Percentiles rank a stretch among this genome's conserved stretches.
Conservation (phyloP, 192 early-diverging fungal genomes). For the Backusella circina region DNA sequence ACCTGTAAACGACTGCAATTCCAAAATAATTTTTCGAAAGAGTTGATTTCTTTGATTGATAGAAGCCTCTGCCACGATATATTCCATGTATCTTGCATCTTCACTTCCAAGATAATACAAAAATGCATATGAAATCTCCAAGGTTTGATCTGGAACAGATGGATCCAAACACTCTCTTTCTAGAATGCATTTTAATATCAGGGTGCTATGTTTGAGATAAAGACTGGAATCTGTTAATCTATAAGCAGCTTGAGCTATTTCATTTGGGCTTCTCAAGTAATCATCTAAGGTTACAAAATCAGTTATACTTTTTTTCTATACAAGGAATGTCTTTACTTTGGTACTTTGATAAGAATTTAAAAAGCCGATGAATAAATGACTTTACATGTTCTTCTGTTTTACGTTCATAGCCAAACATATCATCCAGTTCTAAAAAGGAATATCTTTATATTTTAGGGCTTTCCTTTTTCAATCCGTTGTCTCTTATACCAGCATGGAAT, state of each 20-base stretch:
- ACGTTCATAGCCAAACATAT: slow-evolving; percentile 11
- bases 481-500: slow-evolving; percentile 26
- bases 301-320: background rate
- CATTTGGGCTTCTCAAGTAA: slow-evolving; percentile 35
- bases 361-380: slow-evolving; percentile 12
- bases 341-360: slow-evolving; percentile 28
- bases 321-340: slow-evolving; percentile 12
- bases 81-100: slow-evolving; percentile 38
- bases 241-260: slow-evolving; percentile 44
- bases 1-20: slow-evolving; percentile 23
- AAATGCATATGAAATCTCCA: slow-evolving; percentile 43
- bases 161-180: slow-evolving; percentile 9
- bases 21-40: slow-evolving; percentile 47
- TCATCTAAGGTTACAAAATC: slow-evolving; percentile 37
- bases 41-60: slow-evolving; percentile 23
- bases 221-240: slow-evolving; percentile 49
- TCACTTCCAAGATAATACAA: slow-evolving; percentile 46
- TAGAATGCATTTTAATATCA: slow-evolving; percentile 26
- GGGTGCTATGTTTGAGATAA: slow-evolving; percentile 34
- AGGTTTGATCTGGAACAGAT: slow-evolving; percentile 15
- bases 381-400: slow-evolving; percentile 7
- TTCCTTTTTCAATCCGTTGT: background rate
- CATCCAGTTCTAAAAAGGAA: slow-evolving; percentile 23
- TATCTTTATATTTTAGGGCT: background rate
- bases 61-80: slow-evolving; percentile 27